These are phyloP conservation scores for Pisolithus tinctorius DNA, from an alignment of 768 basidiomycete genomes.

Conservation along the genomic window DNA sequence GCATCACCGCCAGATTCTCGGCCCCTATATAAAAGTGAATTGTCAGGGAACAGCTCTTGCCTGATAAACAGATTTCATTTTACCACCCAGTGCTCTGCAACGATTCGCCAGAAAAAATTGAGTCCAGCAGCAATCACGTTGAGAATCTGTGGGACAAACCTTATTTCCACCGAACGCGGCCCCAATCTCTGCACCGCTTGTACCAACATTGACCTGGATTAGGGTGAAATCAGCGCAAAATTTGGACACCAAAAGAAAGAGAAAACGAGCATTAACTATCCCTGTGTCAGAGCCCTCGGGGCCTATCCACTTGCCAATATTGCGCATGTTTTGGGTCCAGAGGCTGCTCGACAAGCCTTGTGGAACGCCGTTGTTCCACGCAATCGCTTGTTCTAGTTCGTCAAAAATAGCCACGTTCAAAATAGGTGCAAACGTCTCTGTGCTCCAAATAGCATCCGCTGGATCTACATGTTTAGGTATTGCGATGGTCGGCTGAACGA, in stretches of 20 bases:
- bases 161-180: slow-evolving; percentile 96
- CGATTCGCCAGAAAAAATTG: slow-evolving; percentile 9
- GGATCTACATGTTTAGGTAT: slow-evolving; percentile 54
- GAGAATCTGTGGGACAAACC: slow-evolving; percentile 32
- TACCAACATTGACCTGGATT: slow-evolving; percentile 58
- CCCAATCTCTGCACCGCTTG: slow-evolving; percentile 67
- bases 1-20: slow-evolving; percentile 96
- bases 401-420: slow-evolving; percentile 84
- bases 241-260: too few relatives aligned
- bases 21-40: slow-evolving; percentile 53
- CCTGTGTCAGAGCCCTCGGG: slow-evolving; percentile 86
- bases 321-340: slow-evolving; percentile 81
- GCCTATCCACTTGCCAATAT: slow-evolving; percentile 89
- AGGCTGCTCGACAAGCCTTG: slow-evolving; percentile 89
- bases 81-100: slow-evolving; percentile 77
- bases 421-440: slow-evolving; percentile 86
- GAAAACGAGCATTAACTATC: slow-evolving; percentile 73
- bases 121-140: slow-evolving; percentile 9
- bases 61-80: slow-evolving; percentile 20
- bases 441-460: slow-evolving; percentile 59
- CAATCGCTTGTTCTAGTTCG: slow-evolving; percentile 78
- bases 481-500: slow-evolving; percentile 83
- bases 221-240: not conserved
- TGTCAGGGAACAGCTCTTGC: slow-evolving; percentile 16
- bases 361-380: slow-evolving; percentile 85